Base-by-base conservation (phyloP, 345 rosid genomes). In the Gynandropsis gynandra region DNA sequence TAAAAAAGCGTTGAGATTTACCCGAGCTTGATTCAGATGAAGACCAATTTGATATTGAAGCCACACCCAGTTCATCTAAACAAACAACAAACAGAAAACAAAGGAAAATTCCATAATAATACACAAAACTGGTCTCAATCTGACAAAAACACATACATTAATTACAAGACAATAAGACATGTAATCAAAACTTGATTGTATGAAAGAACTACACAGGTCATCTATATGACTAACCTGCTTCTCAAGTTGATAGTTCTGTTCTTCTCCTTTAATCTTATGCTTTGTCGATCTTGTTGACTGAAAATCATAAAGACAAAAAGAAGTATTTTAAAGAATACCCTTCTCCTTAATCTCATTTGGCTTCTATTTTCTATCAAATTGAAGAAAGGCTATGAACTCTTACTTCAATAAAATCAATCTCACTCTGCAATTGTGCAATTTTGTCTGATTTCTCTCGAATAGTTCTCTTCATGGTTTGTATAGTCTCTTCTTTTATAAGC, bases 181-280 rank as follows among this genome's bases (percentile, higher is more conserved):
- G 12, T 37, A 13, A 40, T 0, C 3, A 12, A 31, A 2, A 2
- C 1, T 17, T 12, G n/a, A 42, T 27, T 12, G 19, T 34, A 10
- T 47, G 18, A 34, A 59, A 16, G n/a, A 34, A 47, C 36, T 0
- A 36, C 16, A 43, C 38, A 33, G 21, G 49, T 34, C 37, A 24
- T 32, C 42, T 2, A 55, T 12, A 47, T 51, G 57, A 47, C 64
- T 18, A 56, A 73, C 81, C 74, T 76, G 74, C 42, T 68, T 73
- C 62, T 68, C 62, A 51, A 76, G 72, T 37, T 73, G 39, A 40
- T 38, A 48, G 33, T 61, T 54, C 41, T 53, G 51, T 35, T 16
- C 59, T 47, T 70, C 58, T 16, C 56, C 27, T 51, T 41, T 34
- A 62, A 48, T 59, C 0, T 13, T 42, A 7, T 73, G 65, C 17